Evolutionary conservation across 805 yeast genomes (phyloP), one percentile per base, ranked within the genome.

Genomic region (Hanseniaspora guilliermondii): DNA sequence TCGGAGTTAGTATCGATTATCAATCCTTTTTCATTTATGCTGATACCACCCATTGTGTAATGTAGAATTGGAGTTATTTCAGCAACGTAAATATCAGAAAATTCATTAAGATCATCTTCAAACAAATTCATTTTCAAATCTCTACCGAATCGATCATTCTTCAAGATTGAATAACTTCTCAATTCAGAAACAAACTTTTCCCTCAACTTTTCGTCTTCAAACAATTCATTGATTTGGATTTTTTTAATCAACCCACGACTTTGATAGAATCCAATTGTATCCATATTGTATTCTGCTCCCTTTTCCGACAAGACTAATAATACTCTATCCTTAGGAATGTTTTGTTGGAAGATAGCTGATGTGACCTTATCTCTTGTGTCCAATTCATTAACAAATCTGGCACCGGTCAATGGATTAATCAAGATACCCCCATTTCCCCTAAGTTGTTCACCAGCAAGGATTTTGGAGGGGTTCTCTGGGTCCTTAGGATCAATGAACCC

Each of bases 21-120:
- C 55, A 73, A 73, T 0, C 77, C 68, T 41, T 70, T 61, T 24
- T 70, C 75, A 61, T 78, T 72, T 55, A 79, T 77, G 63, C 74
- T 73, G 5, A 79, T 77, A 47, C 87, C 87, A 22, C 87, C 87
- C 73, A 76, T 80, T 8, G 85, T 78, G 64, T 79, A 80, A 64
- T 80, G 86, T 37, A 80, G 73, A 5, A 78, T 82, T 8, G 83
- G 83, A 0, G 84, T 79, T 4, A 77, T 70, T 49, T 75, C 70
- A 4, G 80, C 83, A 53, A 72, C 73, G 61, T 68, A 77, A 5
- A 76, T 57, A 2, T 57, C 57, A 0, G 73, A 63, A 8, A 62
- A 60, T 3, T 56, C 50, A 2, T 63, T 57, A 6, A 70, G 53
- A 4, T 56, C 52, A 12, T 46, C 56, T 2, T 66, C 63, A 58